Base-by-base conservation (phyloP, 257 asterid genomes). In the Gardenia jasminoides region DNA sequence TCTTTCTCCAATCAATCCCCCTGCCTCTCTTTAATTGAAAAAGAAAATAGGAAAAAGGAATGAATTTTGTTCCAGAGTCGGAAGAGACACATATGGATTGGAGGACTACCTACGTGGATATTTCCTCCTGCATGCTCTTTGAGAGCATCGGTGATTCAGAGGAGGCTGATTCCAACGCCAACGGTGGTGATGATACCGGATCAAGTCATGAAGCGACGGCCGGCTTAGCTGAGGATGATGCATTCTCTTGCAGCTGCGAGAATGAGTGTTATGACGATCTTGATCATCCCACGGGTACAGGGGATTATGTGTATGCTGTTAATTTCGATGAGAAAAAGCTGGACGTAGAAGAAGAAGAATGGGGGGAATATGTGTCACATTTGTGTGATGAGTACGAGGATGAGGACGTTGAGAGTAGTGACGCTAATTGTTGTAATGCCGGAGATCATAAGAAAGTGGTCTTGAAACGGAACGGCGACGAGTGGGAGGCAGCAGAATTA, bases 81-180 rank as follows among this genome's bases (percentile, higher is more conserved):
- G 67, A 64, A 30, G 31, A 64, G 41, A 31, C 6, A 17, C 19
- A 16, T 22, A 76, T 75, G 78, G 78, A 76, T 62, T 26, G 19
- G 67, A 48, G 79, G 72, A 44, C 0, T 22, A 26, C 52, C 12
- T 64, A 20, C 10, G 46, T 83, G 54, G 82, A 83, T 76, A 4
- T 83, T 19, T 73, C 84, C 3, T 58, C 66, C n/a, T 83, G 73
- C 77, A 43, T 83, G 77, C 78, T 83, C 11, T 80, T 83, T 7
- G 87, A 83, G 56, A 77, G 69, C 67, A 76, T 33, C 3, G 84
- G 80, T 30, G 84, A 83, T 59, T 83, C 84, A 4, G 87, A 84
- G 80, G 87, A 84, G 80, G 16, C 67, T 19, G 80, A 75, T 28
- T 64, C 24, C 16, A 28, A 7, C 15, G 16, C 10, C 9, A 76